Percentiles rank a stretch among this genome's conserved stretches.
phyloP scores from a whole-genome alignment of 2,329 filamentous ascomycete species.

The Pseudogymnoascus verrucosus region DNA sequence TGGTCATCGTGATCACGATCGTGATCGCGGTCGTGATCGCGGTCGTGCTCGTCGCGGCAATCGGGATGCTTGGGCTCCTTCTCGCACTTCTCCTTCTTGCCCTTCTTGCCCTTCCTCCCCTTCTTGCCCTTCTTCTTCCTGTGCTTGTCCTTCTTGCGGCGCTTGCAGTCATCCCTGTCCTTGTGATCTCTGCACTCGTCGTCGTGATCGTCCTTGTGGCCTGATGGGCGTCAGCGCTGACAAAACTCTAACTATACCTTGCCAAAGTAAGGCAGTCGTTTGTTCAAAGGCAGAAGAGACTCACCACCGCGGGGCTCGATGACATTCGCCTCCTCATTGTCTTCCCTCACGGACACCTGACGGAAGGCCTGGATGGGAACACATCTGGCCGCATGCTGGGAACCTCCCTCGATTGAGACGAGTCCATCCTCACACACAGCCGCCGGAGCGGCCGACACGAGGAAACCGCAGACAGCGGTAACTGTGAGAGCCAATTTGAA shows the following conservation, averaged over 20 bases:
- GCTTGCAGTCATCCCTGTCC: not conserved
- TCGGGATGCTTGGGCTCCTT: not conserved
- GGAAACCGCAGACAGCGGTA: not conserved
- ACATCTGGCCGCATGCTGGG: not conserved
- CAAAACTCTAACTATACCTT: not conserved
- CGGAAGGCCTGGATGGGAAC: not conserved
- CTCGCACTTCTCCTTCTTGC: not conserved
- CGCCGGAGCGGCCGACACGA: not conserved
- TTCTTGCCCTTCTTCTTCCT: not conserved
- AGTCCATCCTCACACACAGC: not conserved
- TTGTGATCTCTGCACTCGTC: not conserved
- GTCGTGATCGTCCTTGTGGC: not conserved
- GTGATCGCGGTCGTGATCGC: not conserved
- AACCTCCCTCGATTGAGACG: not conserved
- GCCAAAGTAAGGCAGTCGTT: not conserved
- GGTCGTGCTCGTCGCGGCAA: not conserved
- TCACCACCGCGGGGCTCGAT: not conserved
- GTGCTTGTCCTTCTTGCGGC: slow-evolving; percentile 3
- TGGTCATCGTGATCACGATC: not conserved
- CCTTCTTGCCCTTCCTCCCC: not conserved
- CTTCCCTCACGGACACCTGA: not conserved
- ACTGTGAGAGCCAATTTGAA: not conserved
- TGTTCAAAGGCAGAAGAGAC: not conserved
- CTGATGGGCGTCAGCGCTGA: not conserved
- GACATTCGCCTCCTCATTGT: not conserved